Conservation (phyloP, 2,329 filamentous ascomycete genomes). For the Fusarium pilosicola region DNA sequence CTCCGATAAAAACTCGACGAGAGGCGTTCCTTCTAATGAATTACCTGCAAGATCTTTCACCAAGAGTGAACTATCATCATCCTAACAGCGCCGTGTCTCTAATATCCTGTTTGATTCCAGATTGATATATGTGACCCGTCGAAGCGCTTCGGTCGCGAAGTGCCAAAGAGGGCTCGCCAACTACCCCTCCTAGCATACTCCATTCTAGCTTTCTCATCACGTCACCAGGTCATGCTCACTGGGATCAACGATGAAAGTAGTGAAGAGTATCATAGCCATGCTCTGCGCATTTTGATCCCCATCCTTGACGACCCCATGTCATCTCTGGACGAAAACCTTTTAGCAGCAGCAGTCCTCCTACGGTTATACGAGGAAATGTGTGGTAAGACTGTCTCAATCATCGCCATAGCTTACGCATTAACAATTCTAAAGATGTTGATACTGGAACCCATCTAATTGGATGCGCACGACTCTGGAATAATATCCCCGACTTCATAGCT, state of each 20-base stretch:
- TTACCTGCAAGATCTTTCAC: neutral
- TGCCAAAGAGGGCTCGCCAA: constrained; percentile 52
- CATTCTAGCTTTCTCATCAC: constrained; percentile 42
- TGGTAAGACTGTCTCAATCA: constrained; percentile 27
- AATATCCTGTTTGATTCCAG: constrained; percentile 25
- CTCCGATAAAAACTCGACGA: neutral
- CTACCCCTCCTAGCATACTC: constrained; percentile 51
- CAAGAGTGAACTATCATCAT: neutral
- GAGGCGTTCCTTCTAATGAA: neutral
- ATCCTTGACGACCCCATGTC: constrained; percentile 49
- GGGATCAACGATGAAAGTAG: constrained; percentile 45
- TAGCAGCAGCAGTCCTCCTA: constrained; percentile 52
- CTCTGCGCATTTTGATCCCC: constrained; percentile 52
- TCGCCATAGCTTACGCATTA: neutral
- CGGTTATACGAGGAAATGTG: constrained; percentile 55
- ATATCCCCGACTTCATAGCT: constrained; percentile 41
- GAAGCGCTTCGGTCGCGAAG: constrained; percentile 53
- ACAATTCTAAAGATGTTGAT: constrained; percentile 34
- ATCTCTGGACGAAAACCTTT: constrained; percentile 51
- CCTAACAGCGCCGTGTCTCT: neutral
- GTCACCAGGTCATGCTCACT: constrained; percentile 32
- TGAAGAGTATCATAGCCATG: constrained; percentile 54
- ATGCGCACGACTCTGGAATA: constrained; percentile 41
- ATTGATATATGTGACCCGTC: constrained; percentile 55
- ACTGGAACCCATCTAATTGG: constrained; percentile 43